phyloP scores from a whole-genome alignment of 164 flowering plant species.

The Liquidambar formosana region DNA sequence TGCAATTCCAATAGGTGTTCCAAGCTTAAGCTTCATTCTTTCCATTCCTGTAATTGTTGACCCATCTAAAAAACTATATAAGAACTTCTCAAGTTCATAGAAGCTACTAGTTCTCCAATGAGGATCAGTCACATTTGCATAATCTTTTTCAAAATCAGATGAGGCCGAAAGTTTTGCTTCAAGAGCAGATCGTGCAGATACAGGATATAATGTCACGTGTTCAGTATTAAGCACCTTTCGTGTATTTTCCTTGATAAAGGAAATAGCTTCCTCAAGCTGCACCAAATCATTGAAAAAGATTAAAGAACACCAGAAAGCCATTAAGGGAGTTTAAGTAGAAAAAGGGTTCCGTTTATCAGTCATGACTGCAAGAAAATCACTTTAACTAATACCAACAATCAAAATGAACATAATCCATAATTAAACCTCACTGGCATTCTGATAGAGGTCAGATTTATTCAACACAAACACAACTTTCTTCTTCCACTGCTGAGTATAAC shows the following conservation, averaged over 20 bases:
- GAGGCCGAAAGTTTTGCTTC: slow-evolving; percentile 65
- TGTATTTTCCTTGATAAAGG: slow-evolving; percentile 72
- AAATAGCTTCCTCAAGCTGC: slow-evolving; percentile 88
- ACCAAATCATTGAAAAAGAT: slow-evolving; percentile 20
- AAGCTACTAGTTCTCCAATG: slow-evolving; percentile 47
- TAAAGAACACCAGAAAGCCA: neutral
- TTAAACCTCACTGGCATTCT: slow-evolving; percentile 63
- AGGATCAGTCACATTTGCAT: slow-evolving; percentile 28
- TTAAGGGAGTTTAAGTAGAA: neutral
- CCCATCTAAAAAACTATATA: slow-evolving; percentile 83
- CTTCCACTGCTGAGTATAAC: slow-evolving; percentile 93
- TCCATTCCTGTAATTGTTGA: slow-evolving; percentile 76
- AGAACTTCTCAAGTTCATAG: slow-evolving; percentile 66
- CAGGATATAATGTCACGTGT: slow-evolving; percentile 70
- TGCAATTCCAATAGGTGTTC: slow-evolving; percentile 84
- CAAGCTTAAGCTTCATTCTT: slow-evolving; percentile 89
- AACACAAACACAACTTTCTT: slow-evolving; percentile 87
- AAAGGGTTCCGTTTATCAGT: too few species aligned
- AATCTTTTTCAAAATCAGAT: slow-evolving; percentile 20
- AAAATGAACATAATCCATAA: slow-evolving; percentile 5
- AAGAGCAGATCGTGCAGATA: slow-evolving; percentile 88
- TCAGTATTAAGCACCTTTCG: slow-evolving; percentile 71
- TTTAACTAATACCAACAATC: neutral
- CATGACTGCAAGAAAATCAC: neutral
- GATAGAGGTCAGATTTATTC: slow-evolving; percentile 88